Evolutionary conservation across 1,284 basidiomycete genomes (phyloP), one percentile per base, ranked within the genome.

Genomic region (Ceratobasidium sp.): DNA sequence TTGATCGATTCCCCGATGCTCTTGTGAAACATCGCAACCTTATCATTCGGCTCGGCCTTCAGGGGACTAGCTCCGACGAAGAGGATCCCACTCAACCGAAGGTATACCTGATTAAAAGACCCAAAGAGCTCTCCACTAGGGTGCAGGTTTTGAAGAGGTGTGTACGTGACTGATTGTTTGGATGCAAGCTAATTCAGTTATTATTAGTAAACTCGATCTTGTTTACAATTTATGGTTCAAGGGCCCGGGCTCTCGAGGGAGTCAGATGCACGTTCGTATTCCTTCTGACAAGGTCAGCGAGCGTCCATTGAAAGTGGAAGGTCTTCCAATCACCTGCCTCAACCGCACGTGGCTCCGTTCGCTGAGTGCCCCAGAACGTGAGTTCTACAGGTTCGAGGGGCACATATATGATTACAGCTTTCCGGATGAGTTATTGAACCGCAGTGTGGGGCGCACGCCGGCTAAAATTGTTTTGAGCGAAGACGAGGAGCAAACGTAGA

Each of bases 11-110:
- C 17, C 59, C 59, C 6, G 7, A n/a, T 13, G 7, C 59, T 13
- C 59, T 62, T 22, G 34, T 34, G 17, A 40, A 37, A 19, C 59
- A 62, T 17, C n/a, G 59, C 19, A 34, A 37, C n/a, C 34, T 62
- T 17, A 17, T 62, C 9, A 34, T 62, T 40, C 59, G n/a, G 29
- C 59, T 62, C 11, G 59, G 59, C 9, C n/a, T 62, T 40, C 37
- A 37, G 17, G 59, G 59, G 6, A 62, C 59, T 19, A 62, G 59
- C 34, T 62, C 59, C 6, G 59, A 62, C 17, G 37, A 62, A 43
- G 59, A 62, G 40, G 34, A 62, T 34, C 34, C 59, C 13, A 17
- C 9, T n/a, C n/a, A n/a, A 7, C 2, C 9, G 7, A 32, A 32
- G 7, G 34, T 62, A 6, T 62, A n/a, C 59, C 17, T 37, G 17